Percentiles rank a stretch among this genome's conserved stretches.
Conservation (phyloP, 257 asterid species). For the Nicotiana tomentosiformis region DNA sequence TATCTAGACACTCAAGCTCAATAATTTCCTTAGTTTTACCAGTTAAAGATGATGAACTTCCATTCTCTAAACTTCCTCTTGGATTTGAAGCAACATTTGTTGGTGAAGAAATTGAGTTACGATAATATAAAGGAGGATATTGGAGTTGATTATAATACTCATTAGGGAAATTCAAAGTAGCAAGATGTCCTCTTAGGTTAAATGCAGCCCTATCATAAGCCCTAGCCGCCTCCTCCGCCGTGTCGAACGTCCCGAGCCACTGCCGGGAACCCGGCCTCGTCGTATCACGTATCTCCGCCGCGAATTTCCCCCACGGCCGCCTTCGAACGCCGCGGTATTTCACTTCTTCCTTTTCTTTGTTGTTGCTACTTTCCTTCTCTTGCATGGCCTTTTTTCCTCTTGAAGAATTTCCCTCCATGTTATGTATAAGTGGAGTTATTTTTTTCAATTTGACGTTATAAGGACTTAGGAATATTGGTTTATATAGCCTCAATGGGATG, state of each 20-base stretch:
- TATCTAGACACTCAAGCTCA: slow-evolving; percentile 46
- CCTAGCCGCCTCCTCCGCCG: slow-evolving; percentile 61
- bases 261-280: slow-evolving; percentile 39
- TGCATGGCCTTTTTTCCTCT: slow-evolving; percentile 44
- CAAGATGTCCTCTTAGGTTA: slow-evolving; percentile 46
- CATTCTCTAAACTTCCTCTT: neutral
- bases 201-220: slow-evolving; percentile 49
- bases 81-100: neutral
- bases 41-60: slow-evolving; percentile 14
- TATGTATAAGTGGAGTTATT: neutral
- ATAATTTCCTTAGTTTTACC: slow-evolving; percentile 28
- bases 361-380: slow-evolving; percentile 23
- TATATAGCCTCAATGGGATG: neutral
- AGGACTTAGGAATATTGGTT: neutral
- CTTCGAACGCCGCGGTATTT: slow-evolving; percentile 51
- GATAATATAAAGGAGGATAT: slow-evolving; percentile 37
- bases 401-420: slow-evolving; percentile 40
- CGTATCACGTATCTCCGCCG: slow-evolving; percentile 74
- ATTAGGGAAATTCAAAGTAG: slow-evolving; percentile 45
- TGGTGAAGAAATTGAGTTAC: neutral
- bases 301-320: slow-evolving; percentile 66
- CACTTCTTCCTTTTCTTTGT: slow-evolving; percentile 28
- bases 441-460: neutral
- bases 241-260: slow-evolving; percentile 69
- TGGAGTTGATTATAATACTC: slow-evolving; percentile 51